Evolutionary conservation across 2,329 filamentous ascomycete species (phyloP).

Genomic region (Beauveria pseudobassiana): DNA sequence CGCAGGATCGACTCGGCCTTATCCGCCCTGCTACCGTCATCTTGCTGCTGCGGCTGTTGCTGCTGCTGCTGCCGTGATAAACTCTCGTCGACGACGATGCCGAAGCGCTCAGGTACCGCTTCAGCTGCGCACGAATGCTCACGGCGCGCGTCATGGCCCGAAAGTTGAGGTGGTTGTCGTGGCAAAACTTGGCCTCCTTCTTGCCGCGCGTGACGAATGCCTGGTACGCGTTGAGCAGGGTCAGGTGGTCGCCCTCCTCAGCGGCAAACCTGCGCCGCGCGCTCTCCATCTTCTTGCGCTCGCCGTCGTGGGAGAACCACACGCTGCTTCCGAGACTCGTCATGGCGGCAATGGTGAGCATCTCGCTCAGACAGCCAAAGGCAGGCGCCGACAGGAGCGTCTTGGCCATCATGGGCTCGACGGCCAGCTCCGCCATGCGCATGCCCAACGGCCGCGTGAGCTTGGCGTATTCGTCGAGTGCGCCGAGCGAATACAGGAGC

Average conservation of each 20-base stretch:
- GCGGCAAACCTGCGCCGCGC: constrained; percentile 76
- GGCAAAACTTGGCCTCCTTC: constrained; percentile 80
- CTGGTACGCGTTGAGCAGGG: constrained; percentile 87
- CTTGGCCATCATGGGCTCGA: constrained; percentile 95
- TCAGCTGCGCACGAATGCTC: constrained; percentile 78
- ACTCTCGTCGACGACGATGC: constrained; percentile 60
- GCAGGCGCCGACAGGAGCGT: constrained; percentile 67
- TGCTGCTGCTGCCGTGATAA: constrained; percentile 29
- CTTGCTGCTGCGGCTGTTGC: constrained; percentile 15
- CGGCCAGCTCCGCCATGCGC: constrained; percentile 85
- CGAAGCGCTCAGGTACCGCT: constrained; percentile 79
- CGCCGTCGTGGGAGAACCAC: constrained; percentile 74
- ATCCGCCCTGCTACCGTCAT: neutral
- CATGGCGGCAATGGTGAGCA: constrained; percentile 92
- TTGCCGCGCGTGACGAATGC: constrained; percentile 76
- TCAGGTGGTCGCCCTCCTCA: constrained; percentile 90
- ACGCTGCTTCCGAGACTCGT: constrained; percentile 74
- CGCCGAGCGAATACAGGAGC: constrained; percentile 77
- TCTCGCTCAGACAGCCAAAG: constrained; percentile 76
- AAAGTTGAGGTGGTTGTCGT: constrained; percentile 80
- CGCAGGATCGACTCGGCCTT: constrained; percentile 68
- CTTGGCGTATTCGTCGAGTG: constrained; percentile 82
- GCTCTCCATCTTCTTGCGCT: constrained; percentile 67
- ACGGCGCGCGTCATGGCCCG: constrained; percentile 76
- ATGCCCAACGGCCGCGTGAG: constrained; percentile 81